Evolutionary conservation across 2,329 filamentous ascomycete genomes (phyloP).

Genomic region (Xylaria digitata): DNA sequence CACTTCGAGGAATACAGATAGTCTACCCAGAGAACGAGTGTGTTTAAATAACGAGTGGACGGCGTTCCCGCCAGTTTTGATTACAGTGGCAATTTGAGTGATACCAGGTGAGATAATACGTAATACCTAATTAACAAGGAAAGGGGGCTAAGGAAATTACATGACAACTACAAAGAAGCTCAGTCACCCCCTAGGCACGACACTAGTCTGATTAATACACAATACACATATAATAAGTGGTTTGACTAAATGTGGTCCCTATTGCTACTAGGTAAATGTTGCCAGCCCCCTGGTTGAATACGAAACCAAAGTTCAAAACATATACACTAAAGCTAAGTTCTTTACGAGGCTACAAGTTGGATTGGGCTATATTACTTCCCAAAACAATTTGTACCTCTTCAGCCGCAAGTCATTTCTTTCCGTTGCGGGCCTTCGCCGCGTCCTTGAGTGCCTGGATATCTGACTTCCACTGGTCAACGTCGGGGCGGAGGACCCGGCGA

Average conservation of each 20-base stretch:
- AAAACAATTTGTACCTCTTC: not conserved
- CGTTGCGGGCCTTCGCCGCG: conserved; percentile 56
- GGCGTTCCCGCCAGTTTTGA: not conserved
- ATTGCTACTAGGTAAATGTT: too few species aligned
- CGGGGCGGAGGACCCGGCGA: conserved; percentile 67
- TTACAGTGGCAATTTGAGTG: not conserved
- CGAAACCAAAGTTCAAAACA: too few species aligned
- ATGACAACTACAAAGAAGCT: not conserved
- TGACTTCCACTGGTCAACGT: conserved; percentile 67
- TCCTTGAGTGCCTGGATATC: conserved; percentile 71
- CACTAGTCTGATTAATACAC: too few species aligned
- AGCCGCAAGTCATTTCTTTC: conserved; percentile 16
- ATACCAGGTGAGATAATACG: not conserved
- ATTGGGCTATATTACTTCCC: not conserved
- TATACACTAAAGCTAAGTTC: too few species aligned
- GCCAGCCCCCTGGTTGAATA: too few species aligned
- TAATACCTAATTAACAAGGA: too few species aligned
- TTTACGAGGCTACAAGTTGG: not conserved
- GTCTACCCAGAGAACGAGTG: not conserved
- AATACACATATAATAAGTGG: too few species aligned
- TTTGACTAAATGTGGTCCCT: too few species aligned
- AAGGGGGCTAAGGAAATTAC: conserved; percentile 16
- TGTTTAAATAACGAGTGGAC: conserved; percentile 17
- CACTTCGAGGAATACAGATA: not conserved
- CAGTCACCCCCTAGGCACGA: too few species aligned